phyloP scores from a whole-genome alignment of 495 filamentous ascomycete genomes.

The Copromyces sp. region DNA sequence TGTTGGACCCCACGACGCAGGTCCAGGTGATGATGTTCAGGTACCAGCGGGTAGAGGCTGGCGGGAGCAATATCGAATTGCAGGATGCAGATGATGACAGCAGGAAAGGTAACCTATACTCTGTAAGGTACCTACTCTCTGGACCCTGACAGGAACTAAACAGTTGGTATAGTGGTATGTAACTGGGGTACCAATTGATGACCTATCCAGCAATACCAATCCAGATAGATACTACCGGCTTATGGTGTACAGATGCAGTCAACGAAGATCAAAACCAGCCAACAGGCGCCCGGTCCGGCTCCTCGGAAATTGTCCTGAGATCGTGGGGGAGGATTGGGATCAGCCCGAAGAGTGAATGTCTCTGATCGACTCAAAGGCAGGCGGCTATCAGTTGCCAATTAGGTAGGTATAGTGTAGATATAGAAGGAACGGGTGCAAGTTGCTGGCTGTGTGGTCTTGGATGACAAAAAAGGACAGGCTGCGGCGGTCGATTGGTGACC shows the following conservation, averaged over 20 bases:
- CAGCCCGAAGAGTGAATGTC: neutral
- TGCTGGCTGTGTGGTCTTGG: neutral
- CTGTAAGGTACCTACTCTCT: neutral
- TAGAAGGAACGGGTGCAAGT: neutral
- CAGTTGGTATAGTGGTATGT: neutral
- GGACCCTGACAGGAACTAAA: neutral
- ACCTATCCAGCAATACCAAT: conserved; percentile 1
- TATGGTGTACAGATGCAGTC: conserved; percentile 12
- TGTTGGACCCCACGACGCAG: neutral
- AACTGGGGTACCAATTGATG: neutral
- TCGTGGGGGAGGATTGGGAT: neutral
- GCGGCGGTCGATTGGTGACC: neutral
- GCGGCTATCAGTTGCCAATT: neutral
- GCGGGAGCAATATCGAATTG: neutral
- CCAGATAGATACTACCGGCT: conserved; percentile 13
- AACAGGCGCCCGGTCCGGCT: conserved; percentile 15
- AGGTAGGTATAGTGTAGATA: neutral
- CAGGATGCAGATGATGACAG: neutral
- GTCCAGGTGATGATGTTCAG: neutral
- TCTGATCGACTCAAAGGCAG: neutral
- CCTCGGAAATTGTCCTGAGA: conserved; percentile 5
- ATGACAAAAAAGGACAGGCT: neutral
- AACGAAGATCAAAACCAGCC: conserved; percentile 14
- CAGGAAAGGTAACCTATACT: neutral
- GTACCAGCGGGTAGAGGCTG: conserved; percentile 7